These are phyloP conservation scores for Moricandia arvensis DNA, from an alignment of 345 rosid genomes.

Conservation along the genomic window DNA sequence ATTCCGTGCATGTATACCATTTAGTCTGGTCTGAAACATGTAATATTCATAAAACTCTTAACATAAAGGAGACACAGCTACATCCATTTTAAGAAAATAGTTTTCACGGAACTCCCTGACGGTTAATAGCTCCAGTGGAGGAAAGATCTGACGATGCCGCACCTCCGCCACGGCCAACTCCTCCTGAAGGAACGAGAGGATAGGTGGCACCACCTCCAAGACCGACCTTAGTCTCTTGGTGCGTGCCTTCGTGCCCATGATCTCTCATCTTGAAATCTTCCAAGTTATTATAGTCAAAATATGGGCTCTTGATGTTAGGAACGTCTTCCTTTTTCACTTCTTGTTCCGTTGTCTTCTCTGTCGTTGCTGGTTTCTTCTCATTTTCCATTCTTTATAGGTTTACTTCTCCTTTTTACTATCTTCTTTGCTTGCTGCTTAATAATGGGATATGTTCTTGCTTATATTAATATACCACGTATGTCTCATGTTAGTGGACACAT, in stretches of 20 bases:
- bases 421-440: not conserved
- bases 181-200: slow-evolving; percentile 59
- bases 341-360: not conserved
- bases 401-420: not conserved
- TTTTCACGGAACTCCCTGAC: slow-evolving; percentile 23
- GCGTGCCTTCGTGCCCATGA: slow-evolving; percentile 60
- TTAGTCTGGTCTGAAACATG: not conserved
- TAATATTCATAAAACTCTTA: not conserved
- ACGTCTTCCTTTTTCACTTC: not conserved
- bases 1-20: not conserved
- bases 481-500: not conserved
- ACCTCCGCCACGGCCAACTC: slow-evolving; percentile 21
- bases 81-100: not conserved
- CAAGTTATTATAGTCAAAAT: slow-evolving; percentile 13
- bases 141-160: slow-evolving; percentile 27
- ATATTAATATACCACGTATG: not conserved
- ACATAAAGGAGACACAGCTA: not conserved
- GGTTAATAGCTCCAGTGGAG: slow-evolving; percentile 15
- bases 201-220: slow-evolving; percentile 59
- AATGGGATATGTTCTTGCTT: not conserved
- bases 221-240: slow-evolving; percentile 44
- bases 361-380: slow-evolving; percentile 4
- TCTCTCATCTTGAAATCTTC: slow-evolving; percentile 38
- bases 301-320: slow-evolving; percentile 19
- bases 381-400: not conserved